Base-by-base conservation (phyloP, 495 filamentous ascomycete genomes). In the Tuber brumale region DNA sequence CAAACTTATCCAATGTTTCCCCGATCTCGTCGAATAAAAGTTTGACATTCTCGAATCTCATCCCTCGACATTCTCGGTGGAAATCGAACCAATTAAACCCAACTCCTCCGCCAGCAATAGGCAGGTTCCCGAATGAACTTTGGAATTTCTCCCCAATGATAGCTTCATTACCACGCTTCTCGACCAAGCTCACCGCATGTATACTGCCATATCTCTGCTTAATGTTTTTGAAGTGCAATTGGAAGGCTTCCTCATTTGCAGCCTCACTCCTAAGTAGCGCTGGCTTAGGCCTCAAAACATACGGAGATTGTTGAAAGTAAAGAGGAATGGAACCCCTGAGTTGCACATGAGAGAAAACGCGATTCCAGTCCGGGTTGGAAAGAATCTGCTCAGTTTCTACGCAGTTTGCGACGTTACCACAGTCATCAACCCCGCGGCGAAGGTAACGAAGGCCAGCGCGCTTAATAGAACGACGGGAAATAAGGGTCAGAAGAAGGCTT, bases 11-110 rank as follows among this genome's bases (percentile, higher is more conserved):
- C 23, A 97, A 84, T 14, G 87, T 89, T 23, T 85, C 82, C 10
- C 86, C 88, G n/a, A 97, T 82, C 3, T 85, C 88, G 46, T 94
- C 87, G 71, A 98, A 86, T 2, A 97, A 88, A 18, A 90, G 84
- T 70, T 89, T 90, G 8, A 98, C 94, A 71, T 97, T 97, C 83
- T 97, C 94, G 81, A 97, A 98, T 75, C 93, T 95, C 95, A 98
- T 97, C 0, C 95, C 95, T 5, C 93, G 91, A 81, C 95, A 98
- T 41, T 91, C 90, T 31, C 88, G 86, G 81, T 97, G 95, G 82
- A 98, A 98, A 80, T 97, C 95, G 76, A 97, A 98, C 95, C 95
- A 98, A 83, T 94, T 93, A 80, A 95, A 94, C 1, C 85, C 87
- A 44, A 95, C 84, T 48, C 85, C 77, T 3, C 85, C 83, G 37